Conservation (phyloP, 306 rosid species). For the Luffa acutangula region DNA sequence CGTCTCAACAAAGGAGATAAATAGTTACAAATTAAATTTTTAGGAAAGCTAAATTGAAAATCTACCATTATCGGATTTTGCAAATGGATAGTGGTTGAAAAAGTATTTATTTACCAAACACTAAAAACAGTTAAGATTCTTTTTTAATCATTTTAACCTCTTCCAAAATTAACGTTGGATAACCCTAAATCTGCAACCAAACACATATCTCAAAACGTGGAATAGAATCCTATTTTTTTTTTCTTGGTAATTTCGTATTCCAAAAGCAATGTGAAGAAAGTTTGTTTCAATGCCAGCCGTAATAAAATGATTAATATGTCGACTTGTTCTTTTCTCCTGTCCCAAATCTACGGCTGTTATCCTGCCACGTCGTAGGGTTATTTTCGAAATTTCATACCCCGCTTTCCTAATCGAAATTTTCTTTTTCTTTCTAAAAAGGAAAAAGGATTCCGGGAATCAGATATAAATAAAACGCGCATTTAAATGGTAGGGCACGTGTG, state of each 20-base stretch:
- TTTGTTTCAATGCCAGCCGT: neutral
- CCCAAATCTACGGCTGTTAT: neutral
- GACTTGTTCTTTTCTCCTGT: neutral
- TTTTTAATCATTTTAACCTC: too few species aligned
- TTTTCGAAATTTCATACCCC: neutral
- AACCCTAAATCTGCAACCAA: too few species aligned
- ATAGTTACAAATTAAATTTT: too few species aligned
- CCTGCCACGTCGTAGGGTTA: neutral
- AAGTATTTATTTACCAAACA: neutral
- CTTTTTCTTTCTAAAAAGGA: neutral
- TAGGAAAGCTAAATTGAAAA: too few species aligned
- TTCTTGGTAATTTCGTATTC: neutral
- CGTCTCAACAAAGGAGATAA: too few species aligned
- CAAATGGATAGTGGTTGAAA: too few species aligned
- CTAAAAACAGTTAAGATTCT: too few species aligned
- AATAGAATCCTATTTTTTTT: too few species aligned
- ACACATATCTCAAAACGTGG: too few species aligned
- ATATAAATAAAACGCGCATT: neutral
- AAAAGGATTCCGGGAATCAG: neutral
- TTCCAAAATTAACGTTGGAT: too few species aligned
- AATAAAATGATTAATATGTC: neutral
- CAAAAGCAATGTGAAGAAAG: neutral
- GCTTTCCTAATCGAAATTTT: neutral
- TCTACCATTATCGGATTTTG: too few species aligned
- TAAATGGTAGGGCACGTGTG: neutral